Percentiles rank a stretch among this genome's conserved stretches.
Evolutionary conservation across 2,329 filamentous ascomycete species (phyloP).

Genomic region (Colletotrichum endophyticum): DNA sequence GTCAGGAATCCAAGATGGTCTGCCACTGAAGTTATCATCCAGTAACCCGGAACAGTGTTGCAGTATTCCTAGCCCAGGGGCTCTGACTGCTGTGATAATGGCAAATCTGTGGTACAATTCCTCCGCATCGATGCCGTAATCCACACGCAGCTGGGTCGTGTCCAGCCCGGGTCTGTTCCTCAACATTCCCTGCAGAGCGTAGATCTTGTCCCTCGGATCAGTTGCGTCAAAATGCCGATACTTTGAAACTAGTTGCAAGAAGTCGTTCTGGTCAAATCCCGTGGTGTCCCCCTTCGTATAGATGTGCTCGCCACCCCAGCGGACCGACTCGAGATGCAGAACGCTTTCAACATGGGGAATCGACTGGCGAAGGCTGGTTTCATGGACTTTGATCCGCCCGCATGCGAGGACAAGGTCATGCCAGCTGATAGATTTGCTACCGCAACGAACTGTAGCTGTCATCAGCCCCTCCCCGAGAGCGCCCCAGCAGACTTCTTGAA

Average conservation of each 20-base stretch:
- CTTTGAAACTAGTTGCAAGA: neutral
- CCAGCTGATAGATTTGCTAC: neutral
- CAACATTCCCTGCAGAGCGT: constrained; percentile 19
- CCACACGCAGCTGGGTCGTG: neutral
- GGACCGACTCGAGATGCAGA: neutral
- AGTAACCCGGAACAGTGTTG: neutral
- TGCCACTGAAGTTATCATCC: neutral
- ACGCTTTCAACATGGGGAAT: neutral
- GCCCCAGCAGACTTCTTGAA: neutral
- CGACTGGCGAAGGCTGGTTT: neutral
- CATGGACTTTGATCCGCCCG: neutral
- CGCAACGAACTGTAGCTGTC: neutral
- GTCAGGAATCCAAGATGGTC: neutral
- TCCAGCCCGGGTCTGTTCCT: neutral
- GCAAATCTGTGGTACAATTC: neutral
- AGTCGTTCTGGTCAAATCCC: neutral
- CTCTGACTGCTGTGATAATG: neutral
- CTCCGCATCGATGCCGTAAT: neutral
- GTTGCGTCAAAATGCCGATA: constrained; percentile 12
- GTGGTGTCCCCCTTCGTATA: neutral
- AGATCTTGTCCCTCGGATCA: constrained; percentile 23
- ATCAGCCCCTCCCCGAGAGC: neutral
- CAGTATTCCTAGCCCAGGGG: neutral
- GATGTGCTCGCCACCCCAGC: neutral
- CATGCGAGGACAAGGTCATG: neutral